Percentiles rank a stretch among this genome's conserved stretches.
Conservation (phyloP, 1,284 basidiomycete genomes). For the Bondarzewia mesenterica region DNA sequence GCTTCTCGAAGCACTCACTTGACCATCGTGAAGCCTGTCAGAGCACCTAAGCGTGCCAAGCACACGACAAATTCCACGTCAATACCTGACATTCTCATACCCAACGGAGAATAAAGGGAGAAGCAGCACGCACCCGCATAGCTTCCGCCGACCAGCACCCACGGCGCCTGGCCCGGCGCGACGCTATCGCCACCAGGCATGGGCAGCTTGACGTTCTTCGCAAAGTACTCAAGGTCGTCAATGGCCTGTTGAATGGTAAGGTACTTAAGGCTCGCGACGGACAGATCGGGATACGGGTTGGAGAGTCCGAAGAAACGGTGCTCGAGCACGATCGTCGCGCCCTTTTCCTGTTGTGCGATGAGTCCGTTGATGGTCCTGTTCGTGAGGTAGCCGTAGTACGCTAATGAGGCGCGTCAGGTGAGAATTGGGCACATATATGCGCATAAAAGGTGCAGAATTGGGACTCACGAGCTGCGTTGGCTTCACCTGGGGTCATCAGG, state of each 20-base stretch:
- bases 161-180: constrained; percentile 50
- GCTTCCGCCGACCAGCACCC: constrained; percentile 67
- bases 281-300: constrained; percentile 54
- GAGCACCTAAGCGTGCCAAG: constrained; percentile 25
- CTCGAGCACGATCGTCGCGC: constrained; percentile 53
- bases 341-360: constrained; percentile 60
- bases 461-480: constrained; percentile 31
- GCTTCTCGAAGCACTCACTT: constrained; percentile 35
- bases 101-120: no score
- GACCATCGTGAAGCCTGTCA: constrained; percentile 66
- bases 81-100: no score
- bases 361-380: constrained; percentile 57
- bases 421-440: neutral
- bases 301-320: constrained; percentile 47
- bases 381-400: constrained; percentile 44
- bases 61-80: no score
- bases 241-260: constrained; percentile 68
- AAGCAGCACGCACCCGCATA: constrained; percentile 38
- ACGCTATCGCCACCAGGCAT: constrained; percentile 56
- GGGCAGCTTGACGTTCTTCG: constrained; percentile 55
- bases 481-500: constrained; percentile 44
- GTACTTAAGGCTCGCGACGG: constrained; percentile 44
- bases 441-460: neutral
- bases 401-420: neutral
- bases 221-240: constrained; percentile 65